Base-by-base conservation (phyloP, 1,284 basidiomycete genomes). In the Ceratobasidium sp. region DNA sequence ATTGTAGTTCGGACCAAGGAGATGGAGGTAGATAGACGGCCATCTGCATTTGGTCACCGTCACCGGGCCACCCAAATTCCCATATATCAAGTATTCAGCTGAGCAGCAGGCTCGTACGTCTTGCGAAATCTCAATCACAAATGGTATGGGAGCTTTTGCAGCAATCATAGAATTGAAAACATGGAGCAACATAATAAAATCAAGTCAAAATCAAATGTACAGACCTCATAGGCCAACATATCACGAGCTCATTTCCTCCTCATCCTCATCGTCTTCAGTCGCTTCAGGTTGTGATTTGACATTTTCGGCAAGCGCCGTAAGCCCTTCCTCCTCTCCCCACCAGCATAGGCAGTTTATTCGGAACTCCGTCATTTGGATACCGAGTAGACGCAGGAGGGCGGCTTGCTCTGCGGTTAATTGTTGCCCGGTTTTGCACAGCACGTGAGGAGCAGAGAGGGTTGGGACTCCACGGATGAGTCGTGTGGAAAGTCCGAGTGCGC, bases 401-500 rank as follows among this genome's bases (percentile, higher is more conserved):
- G 66, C 50, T n/a, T 69, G 66, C 23, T 69, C 66, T 2, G 66
- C 66, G 16, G 66, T 57, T 49, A 69, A 21, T 43, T 13, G 41
- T 54, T 69, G 66, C 2, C 66, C 66, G 21, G 52, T 16, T 58
- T 76, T 89, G 82, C 97, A 98, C 58, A 99, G 84, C 61, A 87
- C 87, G 80, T 97, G 96, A n/a, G 93, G 85, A 71, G 84, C 86
- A 59, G 89, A 87, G 70, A 99, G 84, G 3, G 91, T 93, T 1
- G 98, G 97, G 1, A 98, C 92, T 73, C 97, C 98, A 76, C 88
- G 88, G 76, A 91, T 88, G 84, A 99, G 88, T 70, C 86, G 87
- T 21, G 97, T 98, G 55, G 90, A 87, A 67, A 99, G 84, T 13
- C 98, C 98, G 35, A 98, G 87, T 80, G 93, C 92, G 72, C 97